These are phyloP conservation scores for Didymella segeticola DNA, from an alignment of 2,329 filamentous ascomycete species.

Conservation along the genomic window DNA sequence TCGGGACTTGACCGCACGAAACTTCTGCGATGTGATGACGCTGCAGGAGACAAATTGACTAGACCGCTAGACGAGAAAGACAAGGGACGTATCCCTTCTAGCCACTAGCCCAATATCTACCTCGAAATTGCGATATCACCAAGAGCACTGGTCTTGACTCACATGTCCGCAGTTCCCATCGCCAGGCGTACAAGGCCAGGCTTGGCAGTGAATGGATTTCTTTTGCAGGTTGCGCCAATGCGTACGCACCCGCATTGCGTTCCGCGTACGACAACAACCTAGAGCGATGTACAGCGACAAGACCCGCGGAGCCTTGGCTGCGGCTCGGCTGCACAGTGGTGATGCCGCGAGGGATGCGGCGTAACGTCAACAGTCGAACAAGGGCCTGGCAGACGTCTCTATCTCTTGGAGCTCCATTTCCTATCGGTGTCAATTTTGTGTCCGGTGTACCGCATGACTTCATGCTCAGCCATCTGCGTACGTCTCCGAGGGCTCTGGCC, in stretches of 20 bases:
- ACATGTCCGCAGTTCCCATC: background rate
- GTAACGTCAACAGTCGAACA: slow-evolving; percentile 14
- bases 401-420: background rate
- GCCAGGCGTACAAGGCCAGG: background rate
- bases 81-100: background rate
- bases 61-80: background rate
- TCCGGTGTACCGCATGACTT: background rate
- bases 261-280: slow-evolving; percentile 9
- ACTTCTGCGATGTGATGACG: background rate
- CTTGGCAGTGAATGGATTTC: background rate
- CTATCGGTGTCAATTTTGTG: slow-evolving; percentile 1
- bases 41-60: background rate
- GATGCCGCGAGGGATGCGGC: slow-evolving; percentile 5
- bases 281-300: background rate
- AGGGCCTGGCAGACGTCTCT: slow-evolving; percentile 11
- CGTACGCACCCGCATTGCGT: slow-evolving; percentile 12
- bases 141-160: background rate
- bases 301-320: slow-evolving; percentile 10
- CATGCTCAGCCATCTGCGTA: background rate
- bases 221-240: background rate
- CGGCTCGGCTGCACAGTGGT: slow-evolving; percentile 7
- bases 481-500: background rate
- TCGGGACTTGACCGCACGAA: background rate
- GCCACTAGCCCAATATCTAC: background rate
- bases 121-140: background rate